Evolutionary conservation across 805 yeast species (phyloP).

Genomic region (Starmerella asiatica): DNA sequence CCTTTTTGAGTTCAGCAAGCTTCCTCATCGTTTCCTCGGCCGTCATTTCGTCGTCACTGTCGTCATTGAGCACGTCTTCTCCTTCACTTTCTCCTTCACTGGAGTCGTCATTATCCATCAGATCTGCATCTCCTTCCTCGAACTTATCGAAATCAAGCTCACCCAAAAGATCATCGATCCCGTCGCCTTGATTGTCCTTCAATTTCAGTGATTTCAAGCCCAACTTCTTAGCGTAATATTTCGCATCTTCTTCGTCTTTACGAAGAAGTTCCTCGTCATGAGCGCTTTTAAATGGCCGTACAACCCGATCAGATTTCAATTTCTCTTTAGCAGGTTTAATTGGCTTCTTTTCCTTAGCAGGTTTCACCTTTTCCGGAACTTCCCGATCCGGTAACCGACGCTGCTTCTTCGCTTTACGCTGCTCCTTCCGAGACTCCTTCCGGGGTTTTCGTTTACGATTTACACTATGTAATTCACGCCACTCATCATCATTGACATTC

Average conservation of each 20-base stretch:
- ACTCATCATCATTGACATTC: conserved; percentile 12
- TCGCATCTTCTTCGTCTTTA: conserved; percentile 65
- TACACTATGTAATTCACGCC: conserved; percentile 19
- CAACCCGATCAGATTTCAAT: conserved; percentile 7
- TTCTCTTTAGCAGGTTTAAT: conserved; percentile 9
- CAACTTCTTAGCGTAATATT: conserved; percentile 67
- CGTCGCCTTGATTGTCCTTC: conserved; percentile 48
- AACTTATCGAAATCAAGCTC: conserved; percentile 43
- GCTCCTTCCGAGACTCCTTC: conserved; percentile 18
- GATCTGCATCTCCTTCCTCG: conserved; percentile 5
- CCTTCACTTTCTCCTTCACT: conserved; percentile 12
- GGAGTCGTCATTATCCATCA: conserved; percentile 7
- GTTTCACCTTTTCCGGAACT: conserved; percentile 1
- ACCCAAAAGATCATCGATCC: conserved; percentile 68
- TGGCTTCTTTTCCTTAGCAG: background rate
- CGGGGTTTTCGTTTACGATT: conserved; percentile 14
- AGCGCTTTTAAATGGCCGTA: conserved; percentile 25
- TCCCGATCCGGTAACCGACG: background rate
- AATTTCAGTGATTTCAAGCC: conserved; percentile 49
- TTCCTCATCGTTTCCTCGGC: conserved; percentile 22
- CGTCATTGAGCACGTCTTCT: background rate
- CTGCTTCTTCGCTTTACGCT: conserved; percentile 14
- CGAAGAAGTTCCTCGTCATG: conserved; percentile 38
- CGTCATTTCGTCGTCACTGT: conserved; percentile 13
- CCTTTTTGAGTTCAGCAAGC: conserved; percentile 17